Evolutionary conservation across 345 rosid genomes (phyloP).

Genomic region (Gossypium thurberi): DNA sequence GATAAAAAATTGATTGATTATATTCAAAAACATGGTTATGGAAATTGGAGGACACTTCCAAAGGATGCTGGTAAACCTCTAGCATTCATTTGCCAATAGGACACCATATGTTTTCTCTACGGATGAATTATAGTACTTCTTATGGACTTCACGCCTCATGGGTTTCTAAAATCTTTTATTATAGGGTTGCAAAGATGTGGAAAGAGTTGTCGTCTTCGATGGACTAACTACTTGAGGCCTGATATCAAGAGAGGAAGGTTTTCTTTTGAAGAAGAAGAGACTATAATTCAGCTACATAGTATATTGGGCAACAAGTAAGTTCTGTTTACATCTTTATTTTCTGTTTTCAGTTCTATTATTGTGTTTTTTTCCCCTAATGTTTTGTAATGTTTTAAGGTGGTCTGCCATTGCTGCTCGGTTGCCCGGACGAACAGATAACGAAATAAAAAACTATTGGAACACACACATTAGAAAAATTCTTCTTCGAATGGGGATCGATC

Average conservation of each 20-base stretch:
- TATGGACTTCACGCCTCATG: neutral
- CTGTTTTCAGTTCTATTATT: neutral
- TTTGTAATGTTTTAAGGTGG: constrained; percentile 38
- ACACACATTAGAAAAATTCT: constrained; percentile 68
- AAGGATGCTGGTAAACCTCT: constrained; percentile 59
- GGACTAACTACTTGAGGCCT: constrained; percentile 76
- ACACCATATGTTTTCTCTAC: too few relatives aligned
- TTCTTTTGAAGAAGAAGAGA: constrained; percentile 66
- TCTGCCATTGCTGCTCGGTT: constrained; percentile 72
- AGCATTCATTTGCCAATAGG: too few relatives aligned
- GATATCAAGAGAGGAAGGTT: constrained; percentile 69
- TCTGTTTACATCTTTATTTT: neutral
- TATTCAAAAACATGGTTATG: constrained; percentile 71
- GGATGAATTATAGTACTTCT: neutral
- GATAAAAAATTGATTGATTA: constrained; percentile 62
- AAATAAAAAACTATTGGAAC: constrained; percentile 81
- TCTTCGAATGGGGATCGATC: constrained; percentile 83
- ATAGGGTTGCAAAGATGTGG: constrained; percentile 63
- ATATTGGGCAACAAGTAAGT: constrained; percentile 68
- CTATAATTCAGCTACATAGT: constrained; percentile 59
- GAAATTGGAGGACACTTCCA: constrained; percentile 87
- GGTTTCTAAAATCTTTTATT: neutral
- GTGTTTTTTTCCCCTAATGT: neutral
- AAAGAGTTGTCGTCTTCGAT: constrained; percentile 69
- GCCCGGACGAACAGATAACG: constrained; percentile 83